Base-by-base conservation (phyloP, 1,284 basidiomycete species). In the Fomitopsis pinicola region DNA sequence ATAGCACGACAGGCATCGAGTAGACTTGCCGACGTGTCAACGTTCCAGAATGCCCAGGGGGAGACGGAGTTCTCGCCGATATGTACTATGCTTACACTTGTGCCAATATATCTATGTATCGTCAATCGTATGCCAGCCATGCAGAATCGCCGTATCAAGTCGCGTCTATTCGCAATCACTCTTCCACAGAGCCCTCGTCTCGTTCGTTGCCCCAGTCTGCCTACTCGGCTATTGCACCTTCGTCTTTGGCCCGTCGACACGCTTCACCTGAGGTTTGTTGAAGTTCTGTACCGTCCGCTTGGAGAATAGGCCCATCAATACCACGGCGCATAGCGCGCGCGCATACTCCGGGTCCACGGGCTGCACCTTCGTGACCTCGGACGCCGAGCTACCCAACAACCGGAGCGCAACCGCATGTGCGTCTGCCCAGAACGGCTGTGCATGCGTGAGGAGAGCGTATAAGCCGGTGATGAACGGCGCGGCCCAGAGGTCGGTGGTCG, bases 381-480 rank as follows among this genome's bases (percentile, higher is more conserved):
- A 62, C 65, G 55, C 63, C 63, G 50, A 66, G 14, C 75, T 73
- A 38, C 74, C 74, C 44, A 85, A 75, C 63, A 80, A 66, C 7
- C 76, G 74, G 26, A 78, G 69, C 42, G 87, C 64, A 38, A 83
- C 66, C 7, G 69, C 62, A 63, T 91, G 88, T 36, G 82, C 62
- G 33, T 86, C 82, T 0, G 81, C 82, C 87, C 89, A 92, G 74
- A 89, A 89, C 0, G 89, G 88, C 72, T 91, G 89, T 1, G 87
- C 84, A 67, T 92, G 88, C 17, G 90, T 92, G 61, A 91, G 80
- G 63, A 89, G 81, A 58, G 89, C 87, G 67, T 86, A 91, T 12
- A 91, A 71, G 0, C 78, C 89, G 12, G 88, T 90, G 67, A 84
- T 75, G 66, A 84, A 76, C 42, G 85, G 89, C 38, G 90, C 89